Evolutionary conservation across 164 flowering plant species (phyloP).

Genomic region (Malania oleifera): DNA sequence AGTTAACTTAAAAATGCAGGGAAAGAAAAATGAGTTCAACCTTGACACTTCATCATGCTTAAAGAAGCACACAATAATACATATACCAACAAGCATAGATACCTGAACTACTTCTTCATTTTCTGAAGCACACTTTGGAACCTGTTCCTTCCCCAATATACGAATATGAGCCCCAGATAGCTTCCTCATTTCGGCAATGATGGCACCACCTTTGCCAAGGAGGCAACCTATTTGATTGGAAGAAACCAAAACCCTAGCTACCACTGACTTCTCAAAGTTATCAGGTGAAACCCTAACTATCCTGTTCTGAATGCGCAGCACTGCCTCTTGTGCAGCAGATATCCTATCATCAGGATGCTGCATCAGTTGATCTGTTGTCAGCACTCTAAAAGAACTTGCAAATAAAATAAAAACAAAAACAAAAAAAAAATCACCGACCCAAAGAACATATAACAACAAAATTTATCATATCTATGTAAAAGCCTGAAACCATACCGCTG

Average conservation of each 20-base stretch:
- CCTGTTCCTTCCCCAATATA: constrained; percentile 77
- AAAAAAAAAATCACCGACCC: not conserved
- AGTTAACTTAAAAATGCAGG: not conserved
- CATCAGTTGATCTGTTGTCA: constrained; percentile 19
- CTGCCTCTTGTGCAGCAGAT: constrained; percentile 83
- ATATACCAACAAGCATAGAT: constrained; percentile 3
- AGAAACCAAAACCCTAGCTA: constrained; percentile 65
- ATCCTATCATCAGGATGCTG: constrained; percentile 94
- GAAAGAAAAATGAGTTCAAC: not conserved
- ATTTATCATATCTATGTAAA: not conserved
- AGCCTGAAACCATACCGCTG: constrained; percentile 48
- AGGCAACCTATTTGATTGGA: constrained; percentile 86
- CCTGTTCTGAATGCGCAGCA: constrained; percentile 76
- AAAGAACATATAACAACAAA: not conserved
- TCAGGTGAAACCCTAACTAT: constrained; percentile 60
- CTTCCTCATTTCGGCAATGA: constrained; percentile 88
- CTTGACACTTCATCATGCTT: not conserved
- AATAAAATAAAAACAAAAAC: not conserved
- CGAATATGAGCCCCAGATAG: constrained; percentile 78
- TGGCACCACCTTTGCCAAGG: constrained; percentile 87
- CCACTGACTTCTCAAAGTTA: constrained; percentile 43
- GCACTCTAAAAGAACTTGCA: not conserved
- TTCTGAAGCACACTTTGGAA: constrained; percentile 64
- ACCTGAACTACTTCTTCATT: constrained; percentile 97
- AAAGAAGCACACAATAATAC: constrained; percentile 2